Evolutionary conservation across 2,329 filamentous ascomycete genomes (phyloP).

Genomic region (Trichophaea hybrida): DNA sequence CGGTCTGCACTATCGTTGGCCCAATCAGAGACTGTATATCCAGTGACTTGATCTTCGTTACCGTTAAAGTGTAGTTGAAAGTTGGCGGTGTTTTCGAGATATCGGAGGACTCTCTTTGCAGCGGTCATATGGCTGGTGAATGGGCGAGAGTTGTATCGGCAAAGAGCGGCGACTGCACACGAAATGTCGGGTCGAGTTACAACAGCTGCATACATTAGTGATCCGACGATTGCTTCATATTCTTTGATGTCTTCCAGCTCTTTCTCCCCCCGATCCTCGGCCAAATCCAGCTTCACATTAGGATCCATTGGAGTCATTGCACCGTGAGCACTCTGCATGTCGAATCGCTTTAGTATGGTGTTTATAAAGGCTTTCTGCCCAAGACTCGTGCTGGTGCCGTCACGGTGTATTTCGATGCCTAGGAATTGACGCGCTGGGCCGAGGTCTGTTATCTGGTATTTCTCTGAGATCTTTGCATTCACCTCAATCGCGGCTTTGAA

Average conservation of each 20-base stretch:
- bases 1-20: neutral
- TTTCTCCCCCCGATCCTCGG: neutral
- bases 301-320: neutral
- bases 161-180: neutral
- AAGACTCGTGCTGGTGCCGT: neutral
- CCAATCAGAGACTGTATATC: neutral
- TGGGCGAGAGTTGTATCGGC: neutral
- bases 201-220: neutral
- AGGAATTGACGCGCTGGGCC: constrained; percentile 25
- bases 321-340: neutral
- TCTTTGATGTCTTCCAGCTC: neutral
- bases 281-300: neutral
- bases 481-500: neutral
- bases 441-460: constrained; percentile 28
- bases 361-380: neutral
- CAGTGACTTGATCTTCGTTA: neutral
- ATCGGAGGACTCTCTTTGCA: neutral
- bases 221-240: neutral
- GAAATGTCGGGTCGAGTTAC: neutral
- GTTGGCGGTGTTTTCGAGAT: neutral
- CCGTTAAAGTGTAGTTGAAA: neutral
- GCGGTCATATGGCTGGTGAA: neutral
- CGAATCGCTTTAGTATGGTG: neutral
- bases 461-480: neutral
- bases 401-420: constrained; percentile 21